Conservation (phyloP, 768 basidiomycete species). For the Daedaleopsis sinensis region DNA sequence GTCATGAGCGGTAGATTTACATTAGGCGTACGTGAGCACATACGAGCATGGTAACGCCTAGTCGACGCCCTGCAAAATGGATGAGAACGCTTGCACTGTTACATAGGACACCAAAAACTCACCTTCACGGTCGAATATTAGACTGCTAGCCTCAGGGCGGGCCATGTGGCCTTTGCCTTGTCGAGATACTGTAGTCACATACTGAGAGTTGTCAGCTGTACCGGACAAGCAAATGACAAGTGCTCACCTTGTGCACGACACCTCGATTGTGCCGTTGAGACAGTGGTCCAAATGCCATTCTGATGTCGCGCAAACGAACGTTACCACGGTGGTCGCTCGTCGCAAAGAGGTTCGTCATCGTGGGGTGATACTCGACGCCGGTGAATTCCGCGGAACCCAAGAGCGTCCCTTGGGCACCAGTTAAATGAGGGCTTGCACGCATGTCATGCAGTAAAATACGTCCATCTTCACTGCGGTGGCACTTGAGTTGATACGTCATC, state of each 20-base stretch:
- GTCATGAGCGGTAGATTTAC: slow-evolving; percentile 1
- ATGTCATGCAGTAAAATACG: slow-evolving; percentile 64
- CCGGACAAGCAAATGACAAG: neutral
- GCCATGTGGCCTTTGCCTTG: slow-evolving; percentile 38
- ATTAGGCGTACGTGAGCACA: slow-evolving; percentile 21
- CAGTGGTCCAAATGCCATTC: slow-evolving; percentile 72
- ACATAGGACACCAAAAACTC: slow-evolving; percentile 19
- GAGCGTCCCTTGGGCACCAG: slow-evolving; percentile 52
- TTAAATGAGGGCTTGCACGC: slow-evolving; percentile 40
- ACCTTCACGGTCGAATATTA: slow-evolving; percentile 73
- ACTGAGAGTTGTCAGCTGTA: slow-evolving; percentile 34
- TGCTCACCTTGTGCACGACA: slow-evolving; percentile 54
- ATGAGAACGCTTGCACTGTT: neutral
- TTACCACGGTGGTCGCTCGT: slow-evolving; percentile 61
- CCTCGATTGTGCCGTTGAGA: slow-evolving; percentile 49
- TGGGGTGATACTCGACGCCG: slow-evolving; percentile 68
- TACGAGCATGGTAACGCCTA: slow-evolving; percentile 73
- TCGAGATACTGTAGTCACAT: slow-evolving; percentile 49
- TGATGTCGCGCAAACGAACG: slow-evolving; percentile 67
- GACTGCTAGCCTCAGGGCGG: slow-evolving; percentile 70
- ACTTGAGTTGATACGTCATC: no score
- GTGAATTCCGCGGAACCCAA: slow-evolving; percentile 61
- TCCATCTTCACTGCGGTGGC: slow-evolving; percentile 66
- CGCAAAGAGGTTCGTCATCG: slow-evolving; percentile 67
- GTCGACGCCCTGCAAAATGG: slow-evolving; percentile 50